Evolutionary conservation across 225 moss, liverwort and hornwort genomes (phyloP), one percentile per base, ranked within the genome.

Genomic region (Marchantia polymorpha): DNA sequence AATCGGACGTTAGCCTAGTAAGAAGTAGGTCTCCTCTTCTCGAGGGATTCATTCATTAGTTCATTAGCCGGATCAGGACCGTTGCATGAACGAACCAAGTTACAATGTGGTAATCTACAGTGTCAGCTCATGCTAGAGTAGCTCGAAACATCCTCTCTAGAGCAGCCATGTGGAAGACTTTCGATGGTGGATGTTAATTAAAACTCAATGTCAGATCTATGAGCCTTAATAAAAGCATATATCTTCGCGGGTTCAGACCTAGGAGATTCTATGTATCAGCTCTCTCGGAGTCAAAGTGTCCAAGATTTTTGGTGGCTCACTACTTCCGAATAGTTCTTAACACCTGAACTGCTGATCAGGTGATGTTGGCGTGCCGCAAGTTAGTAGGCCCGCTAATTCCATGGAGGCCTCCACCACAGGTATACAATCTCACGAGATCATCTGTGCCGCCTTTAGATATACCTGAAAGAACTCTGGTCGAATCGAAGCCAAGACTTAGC

Each of bases 321-420:
- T 10, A 65, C 27, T 26, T 31, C 29, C 3, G 10, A 48, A 3
- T 46, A 12, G 23, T 29, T 8, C 23, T 76, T 31, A 61, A 61
- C 27, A 22, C 30, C 22, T 39, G 61, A 76, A 49, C n/a, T 46
- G 39, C 46, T 77, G 49, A 48, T 51, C 77, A 82, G 69, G 75
- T 78, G 87, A 88, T 70, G 39, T 16, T 31, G 73, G 74, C 15
- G 59, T 83, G 72, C 81, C 75, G 77, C 84, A 81, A 83, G n/a
- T 80, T 16, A 83, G 72, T 80, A 80, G 87, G 78, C 78, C 84
- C 25, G 73, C 85, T 22, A 88, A 39, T 78, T 83, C 87, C n/a
- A 63, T 81, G 75, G 87, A 85, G 74, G 83, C 87, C 17, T 88
- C 84, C 31, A 88, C 87, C 0, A 88, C 87, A 82, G 87, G 87